Conservation (phyloP, 2,329 filamentous ascomycete genomes). For the Fusarium abutilonis region DNA sequence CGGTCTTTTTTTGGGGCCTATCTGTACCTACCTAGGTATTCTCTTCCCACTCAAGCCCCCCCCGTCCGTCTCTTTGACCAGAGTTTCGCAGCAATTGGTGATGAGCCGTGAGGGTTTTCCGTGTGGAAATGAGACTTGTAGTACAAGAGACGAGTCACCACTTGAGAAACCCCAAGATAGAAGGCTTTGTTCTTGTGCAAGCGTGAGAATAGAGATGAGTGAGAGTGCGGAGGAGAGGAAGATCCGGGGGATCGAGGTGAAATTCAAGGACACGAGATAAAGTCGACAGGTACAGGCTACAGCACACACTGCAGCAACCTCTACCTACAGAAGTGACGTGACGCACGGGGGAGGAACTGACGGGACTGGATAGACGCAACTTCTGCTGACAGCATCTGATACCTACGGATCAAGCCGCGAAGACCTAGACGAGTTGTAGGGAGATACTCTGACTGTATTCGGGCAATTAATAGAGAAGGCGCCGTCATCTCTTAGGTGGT, state of each 20-base stretch:
- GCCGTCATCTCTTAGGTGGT: too few species aligned
- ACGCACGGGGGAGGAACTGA: conserved; percentile 22
- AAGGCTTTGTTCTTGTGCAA: neutral
- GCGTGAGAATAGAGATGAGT: conserved; percentile 5
- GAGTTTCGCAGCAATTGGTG: conserved; percentile 31
- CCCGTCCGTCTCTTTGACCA: conserved; percentile 5
- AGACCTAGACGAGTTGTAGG: too few species aligned
- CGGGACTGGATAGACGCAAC: conserved; percentile 6
- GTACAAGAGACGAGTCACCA: too few species aligned
- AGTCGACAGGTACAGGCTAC: conserved; percentile 20
- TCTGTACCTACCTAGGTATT: neutral
- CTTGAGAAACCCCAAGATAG: too few species aligned
- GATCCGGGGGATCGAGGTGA: conserved; percentile 10
- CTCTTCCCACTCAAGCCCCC: neutral
- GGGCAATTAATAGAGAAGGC: too few species aligned
- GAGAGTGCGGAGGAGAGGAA: conserved; percentile 24
- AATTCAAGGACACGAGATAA: conserved; percentile 7
- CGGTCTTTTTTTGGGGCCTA: conserved; percentile 16
- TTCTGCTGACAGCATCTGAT: neutral
- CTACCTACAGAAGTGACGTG: conserved; percentile 23
- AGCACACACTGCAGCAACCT: neutral
- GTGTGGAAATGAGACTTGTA: conserved; percentile 23
- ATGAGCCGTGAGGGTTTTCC: conserved; percentile 13
- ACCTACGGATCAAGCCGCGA: conserved; percentile 5
- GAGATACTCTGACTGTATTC: neutral